Evolutionary conservation across 495 filamentous ascomycete species (phyloP), one percentile per base, ranked within the genome.

Genomic region (Lepidopterella palustris): DNA sequence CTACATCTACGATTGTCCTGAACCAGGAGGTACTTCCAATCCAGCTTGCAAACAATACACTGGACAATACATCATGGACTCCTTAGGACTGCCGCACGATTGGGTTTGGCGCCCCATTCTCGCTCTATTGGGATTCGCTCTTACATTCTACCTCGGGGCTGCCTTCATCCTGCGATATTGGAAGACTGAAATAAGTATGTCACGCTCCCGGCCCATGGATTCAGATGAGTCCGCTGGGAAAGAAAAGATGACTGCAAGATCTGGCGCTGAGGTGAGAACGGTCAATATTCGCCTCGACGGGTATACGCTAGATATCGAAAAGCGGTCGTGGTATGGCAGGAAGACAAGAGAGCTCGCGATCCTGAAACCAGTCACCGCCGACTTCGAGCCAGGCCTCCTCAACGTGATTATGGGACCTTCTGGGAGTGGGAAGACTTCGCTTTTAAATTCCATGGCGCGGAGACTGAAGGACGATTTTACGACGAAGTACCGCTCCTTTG

Each of bases 351-450:
- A 68, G 1, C 72, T 84, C 32, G 74, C 75, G 0, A 88, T 89
- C n/a, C 67, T 90, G 42, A 76, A 82, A 53, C 81, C 84, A 0
- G 77, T 89, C 27, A 84, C 77, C 3, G 72, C 83, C 0, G 74
- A 77, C 0, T 89, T 89, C 61, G 74, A 81, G 51, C 73, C 86
- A 9, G 84, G 84, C 0, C 71, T 76, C 20, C 70, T 90, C 10
- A 89, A 90, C 62, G 78, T 89, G 2, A 87, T 90, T 54, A 88
- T 89, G 86, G 87, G 87, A 0, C 87, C 87, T 1, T 87, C 84
- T 13, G 87, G 87, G 0, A 84, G 82, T 31, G 87, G 87, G 11
- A 90, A 89, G 70, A 87, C 85, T 3, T 84, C 84, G 0, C 66
- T 90, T 3, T 74, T 90, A 3, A 87, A 88, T 64, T 77, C 81